Evolutionary conservation across 495 filamentous ascomycete genomes (phyloP), one percentile per base, ranked within the genome.

Genomic region (Annulohypoxylon maeteangense): DNA sequence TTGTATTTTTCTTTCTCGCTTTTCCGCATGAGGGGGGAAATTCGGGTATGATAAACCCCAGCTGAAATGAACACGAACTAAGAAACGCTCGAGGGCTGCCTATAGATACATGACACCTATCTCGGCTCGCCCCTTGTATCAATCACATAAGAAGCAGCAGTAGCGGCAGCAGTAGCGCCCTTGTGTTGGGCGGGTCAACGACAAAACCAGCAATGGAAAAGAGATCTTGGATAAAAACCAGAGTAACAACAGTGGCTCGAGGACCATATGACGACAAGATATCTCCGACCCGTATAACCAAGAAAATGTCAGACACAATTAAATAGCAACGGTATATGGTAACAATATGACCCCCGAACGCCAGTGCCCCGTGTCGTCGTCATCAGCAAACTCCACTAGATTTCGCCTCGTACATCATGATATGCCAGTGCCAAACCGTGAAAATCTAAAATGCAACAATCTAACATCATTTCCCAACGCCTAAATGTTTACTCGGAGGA

Each of bases 381-480:
- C 31, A 29, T 53, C 60, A 1, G 22, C 31, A 25, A 32, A 14
- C 61, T 45, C 23, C 32, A 8, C 54, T 10, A 25, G 18, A 34
- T 8, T 40, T 18, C 54, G 32, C n/a, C 25, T 54, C 29, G 29
- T 34, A 23, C 29, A 42, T 57, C 54, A 34, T 51, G n/a, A 62
- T 62, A 62, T 47, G 57, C 65, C 65, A 32, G 27, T n/a, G 32
- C 27, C 22, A 62, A 62, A 27, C 54, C 14, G 16, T 40, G 38
- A 29, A 14, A 20, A 16, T 64, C 53, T 63, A 40, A 40, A 51
- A 69, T 58, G 44, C 51, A 63, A 32, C 66, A 64, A 69, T 50
- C 10, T 69, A 58, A 60, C 45, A 38, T 62, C 20, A 58, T 29
- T 54, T 64, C 45, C 59, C 58, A 55, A 54, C 61, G 55, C 56